Evolutionary conservation across 108 stramenopile species (phyloP), one percentile per base, ranked within the genome.

Genomic region (Fragilariopsis cylindrus): DNA sequence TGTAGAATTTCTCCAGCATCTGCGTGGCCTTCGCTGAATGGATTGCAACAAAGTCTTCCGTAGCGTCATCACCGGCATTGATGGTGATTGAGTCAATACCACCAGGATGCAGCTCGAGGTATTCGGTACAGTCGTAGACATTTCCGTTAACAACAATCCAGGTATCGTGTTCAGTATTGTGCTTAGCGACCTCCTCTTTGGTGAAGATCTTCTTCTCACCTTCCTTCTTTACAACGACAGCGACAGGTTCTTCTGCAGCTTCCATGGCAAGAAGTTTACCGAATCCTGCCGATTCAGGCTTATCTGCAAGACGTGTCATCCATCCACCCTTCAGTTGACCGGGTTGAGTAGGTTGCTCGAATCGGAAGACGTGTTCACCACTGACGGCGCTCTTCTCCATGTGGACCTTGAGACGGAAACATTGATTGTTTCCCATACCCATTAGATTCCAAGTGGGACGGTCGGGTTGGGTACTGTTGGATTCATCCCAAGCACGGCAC

Each of bases 391-490:
- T 79, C 78, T 84, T 83, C 73, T 88, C 88, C 76, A 92, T 73
- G 79, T 93, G 96, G 42, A 94, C 87, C 82, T 95, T 96, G 76
- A 96, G 78, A 50, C 96, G 88, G 85, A 98, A 99, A 58, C 87
- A 87, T 82, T 91, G 92, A 85, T 99, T 99, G 90, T 98, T 99
- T 74, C 96, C 97, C 98, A 99, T 99, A 53, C 98, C 98, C 91
- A 99, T 97, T 55, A 99, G 82, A 75, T 99, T 99, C 98, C 98
- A 99, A 13, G 97, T 98, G 12, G 94, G 92, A 60, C 92, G 66
- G 55, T 73, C 79, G 4, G 98, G 97, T 82, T 99, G 98, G 2
- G 77, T 79, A 78, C 95, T 98, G 81, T 93, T 96, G 6, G 94
- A 65, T 62, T 96, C 94, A 75, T 98, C 97, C 95, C 96, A 97